Evolutionary conservation across 139 green algal genomes (phyloP), one percentile per base, ranked within the genome.

Genomic region (Asterochloris erici): DNA sequence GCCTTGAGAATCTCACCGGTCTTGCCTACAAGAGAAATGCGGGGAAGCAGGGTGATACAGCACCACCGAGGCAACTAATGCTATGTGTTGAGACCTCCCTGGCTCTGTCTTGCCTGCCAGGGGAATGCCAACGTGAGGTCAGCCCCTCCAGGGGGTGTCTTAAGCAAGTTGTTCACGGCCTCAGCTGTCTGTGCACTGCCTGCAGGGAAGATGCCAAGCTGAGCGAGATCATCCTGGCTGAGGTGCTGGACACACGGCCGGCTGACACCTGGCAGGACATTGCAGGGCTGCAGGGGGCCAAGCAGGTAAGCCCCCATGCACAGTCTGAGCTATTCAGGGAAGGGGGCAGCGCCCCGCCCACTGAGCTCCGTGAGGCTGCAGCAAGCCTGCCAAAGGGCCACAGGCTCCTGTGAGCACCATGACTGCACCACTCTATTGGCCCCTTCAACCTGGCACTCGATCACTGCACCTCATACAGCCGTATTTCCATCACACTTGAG

Each of bases 211-310:
- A 85, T 14, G 82, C 79, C 63, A 83, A 86, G 73, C 84, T 91
- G 71, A 81, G 89, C 21, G 84, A 91, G 63, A 70, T 86, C 13
- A 89, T 97, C 9, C 54, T 90, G 85, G 84, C 63, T 0, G 94
- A 97, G 77, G 87, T 95, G 10, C 78, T 97, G 82, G 91, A 95
- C 66, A 71, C 64, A 0, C 38, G 74, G 13, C 91, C 92, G 2
- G 54, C 38, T 1, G 90, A 94, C 16, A 84, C 77, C 0, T 97
- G 93, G 92, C 87, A 91, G 47, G 91, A 95, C 73, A 88, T 97
- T 12, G 91, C 90, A 26, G 94, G 93, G 10, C 84, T 97, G 63
- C 26, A 68, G 0, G 70, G 70, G 9, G 93, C 93, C 11, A 97
- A 96, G 85, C 87, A 92, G 85, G 88, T 81, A 38, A 11, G 66